These are phyloP conservation scores for Salix arbutifolia DNA, from an alignment of 345 rosid species.

Conservation along the genomic window DNA sequence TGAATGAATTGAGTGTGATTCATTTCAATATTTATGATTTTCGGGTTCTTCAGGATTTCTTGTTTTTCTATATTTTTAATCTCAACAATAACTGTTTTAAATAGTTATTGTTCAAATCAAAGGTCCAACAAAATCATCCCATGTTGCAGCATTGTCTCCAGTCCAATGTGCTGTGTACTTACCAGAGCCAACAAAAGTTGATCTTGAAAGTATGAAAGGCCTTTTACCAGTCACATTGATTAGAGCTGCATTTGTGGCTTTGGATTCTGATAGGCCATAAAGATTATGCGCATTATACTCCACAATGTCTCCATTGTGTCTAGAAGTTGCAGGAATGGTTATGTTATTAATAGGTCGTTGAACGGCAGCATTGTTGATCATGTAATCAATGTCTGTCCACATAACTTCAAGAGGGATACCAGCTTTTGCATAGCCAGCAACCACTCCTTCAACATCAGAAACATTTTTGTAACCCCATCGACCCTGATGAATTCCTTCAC, in stretches of 20 bases:
- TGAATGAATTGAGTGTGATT: no score
- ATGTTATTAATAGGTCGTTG: conserved; percentile 21
- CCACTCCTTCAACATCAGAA: conserved; percentile 8
- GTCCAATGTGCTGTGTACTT: conserved; percentile 77
- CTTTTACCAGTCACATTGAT: conserved; percentile 41
- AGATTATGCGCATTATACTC: conserved; percentile 67
- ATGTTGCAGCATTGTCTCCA: conserved; percentile 61
- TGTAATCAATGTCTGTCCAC: conserved; percentile 18
- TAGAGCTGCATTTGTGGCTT: conserved; percentile 54
- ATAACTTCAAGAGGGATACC: conserved; percentile 19
- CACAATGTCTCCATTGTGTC: conserved; percentile 49
- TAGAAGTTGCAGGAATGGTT: conserved; percentile 47
- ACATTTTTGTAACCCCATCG: conserved; percentile 12
- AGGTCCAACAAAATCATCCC: no score
- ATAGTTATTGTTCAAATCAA: no score
- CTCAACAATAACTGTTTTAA: no score
- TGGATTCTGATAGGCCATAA: conserved; percentile 56
- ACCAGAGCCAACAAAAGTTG: conserved; percentile 69
- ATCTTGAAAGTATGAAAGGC: conserved; percentile 63
- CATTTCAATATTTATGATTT: no score
- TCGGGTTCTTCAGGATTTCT: no score
- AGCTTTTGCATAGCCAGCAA: conserved; percentile 6
- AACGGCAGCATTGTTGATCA: conserved; percentile 43
- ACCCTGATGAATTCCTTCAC: conserved; percentile 8
- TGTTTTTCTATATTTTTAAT: no score